phyloP scores from a whole-genome alignment of 1,139 yeast genomes.

The Sugiyamaella castrensis region DNA sequence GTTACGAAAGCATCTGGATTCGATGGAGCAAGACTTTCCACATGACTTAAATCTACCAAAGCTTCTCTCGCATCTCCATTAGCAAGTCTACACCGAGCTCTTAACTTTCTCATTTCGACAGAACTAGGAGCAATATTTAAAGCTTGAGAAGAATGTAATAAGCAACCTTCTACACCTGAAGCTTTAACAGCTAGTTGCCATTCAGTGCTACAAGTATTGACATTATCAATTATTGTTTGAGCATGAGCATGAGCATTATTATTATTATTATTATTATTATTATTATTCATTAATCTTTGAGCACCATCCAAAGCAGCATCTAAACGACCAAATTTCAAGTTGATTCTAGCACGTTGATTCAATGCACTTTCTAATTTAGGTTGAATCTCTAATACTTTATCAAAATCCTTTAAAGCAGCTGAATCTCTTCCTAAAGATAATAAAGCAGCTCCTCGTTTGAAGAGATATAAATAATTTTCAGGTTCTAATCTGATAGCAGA shows the following conservation, averaged over 20 bases:
- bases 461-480: slow-evolving; percentile 35
- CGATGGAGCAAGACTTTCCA: slow-evolving; percentile 26
- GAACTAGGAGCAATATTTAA: slow-evolving; percentile 34
- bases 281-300: slow-evolving; percentile 4
- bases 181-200: slow-evolving; percentile 21
- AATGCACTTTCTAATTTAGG: slow-evolving; percentile 40
- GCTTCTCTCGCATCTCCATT: slow-evolving; percentile 36
- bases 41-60: slow-evolving; percentile 34
- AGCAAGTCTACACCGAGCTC: slow-evolving; percentile 36
- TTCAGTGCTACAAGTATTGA: slow-evolving; percentile 8
- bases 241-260: slow-evolving; percentile 33
- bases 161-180: slow-evolving; percentile 28
- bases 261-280: slow-evolving; percentile 15
- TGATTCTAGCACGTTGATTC: slow-evolving; percentile 35
- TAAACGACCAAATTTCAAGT: slow-evolving; percentile 35
- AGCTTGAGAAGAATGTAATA: slow-evolving; percentile 30
- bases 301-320: slow-evolving; percentile 34
- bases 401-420: slow-evolving; percentile 40
- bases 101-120: slow-evolving; percentile 28
- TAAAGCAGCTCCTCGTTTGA: slow-evolving; percentile 41
- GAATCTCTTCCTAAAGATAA: slow-evolving; percentile 37
- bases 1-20: slow-evolving; percentile 32
- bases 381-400: slow-evolving; percentile 33
- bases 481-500: slow-evolving; percentile 34
- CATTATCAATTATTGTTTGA: slow-evolving; percentile 9